phyloP scores from a whole-genome alignment of 2,329 filamentous ascomycete genomes.

The Chrysoporthe austroafricana region DNA sequence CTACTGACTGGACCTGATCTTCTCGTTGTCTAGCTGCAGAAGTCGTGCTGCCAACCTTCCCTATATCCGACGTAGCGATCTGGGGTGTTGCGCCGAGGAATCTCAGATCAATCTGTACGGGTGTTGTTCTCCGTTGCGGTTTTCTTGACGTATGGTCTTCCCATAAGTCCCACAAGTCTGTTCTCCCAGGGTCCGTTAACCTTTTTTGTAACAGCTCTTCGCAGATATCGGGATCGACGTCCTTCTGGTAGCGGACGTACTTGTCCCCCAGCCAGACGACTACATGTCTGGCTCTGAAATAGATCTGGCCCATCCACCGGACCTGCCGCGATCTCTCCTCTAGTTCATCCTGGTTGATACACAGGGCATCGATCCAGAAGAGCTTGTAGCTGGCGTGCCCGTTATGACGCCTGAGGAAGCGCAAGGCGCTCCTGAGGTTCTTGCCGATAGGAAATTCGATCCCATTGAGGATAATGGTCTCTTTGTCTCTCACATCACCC shows the following conservation, averaged over 20 bases:
- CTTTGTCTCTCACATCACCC: conserved; percentile 26
- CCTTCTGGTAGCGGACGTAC: not conserved
- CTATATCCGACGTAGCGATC: not conserved
- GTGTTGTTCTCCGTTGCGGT: not conserved
- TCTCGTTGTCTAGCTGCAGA: not conserved
- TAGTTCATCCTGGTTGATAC: conserved; percentile 34
- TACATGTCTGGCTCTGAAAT: conserved; percentile 30
- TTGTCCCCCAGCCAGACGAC: conserved; percentile 32
- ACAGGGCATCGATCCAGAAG: conserved; percentile 34
- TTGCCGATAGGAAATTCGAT: conserved; percentile 21
- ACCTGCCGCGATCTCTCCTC: conserved; percentile 32
- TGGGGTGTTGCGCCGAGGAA: not conserved
- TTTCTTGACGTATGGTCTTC: not conserved
- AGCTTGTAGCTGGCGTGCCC: not conserved
- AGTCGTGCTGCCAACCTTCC: not conserved
- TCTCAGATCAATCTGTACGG: not conserved
- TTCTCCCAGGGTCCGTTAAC: too few species aligned
- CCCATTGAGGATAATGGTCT: conserved; percentile 31
- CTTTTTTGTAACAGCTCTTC: not conserved
- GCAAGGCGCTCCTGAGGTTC: conserved; percentile 31
- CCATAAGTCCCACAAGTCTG: not conserved
- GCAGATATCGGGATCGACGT: not conserved
- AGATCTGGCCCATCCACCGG: conserved; percentile 33
- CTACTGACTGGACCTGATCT: not conserved
- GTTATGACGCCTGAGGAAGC: conserved; percentile 24